These are phyloP conservation scores for Cryomyces antarcticus DNA, from an alignment of 495 filamentous ascomycete species.

Conservation along the genomic window DNA sequence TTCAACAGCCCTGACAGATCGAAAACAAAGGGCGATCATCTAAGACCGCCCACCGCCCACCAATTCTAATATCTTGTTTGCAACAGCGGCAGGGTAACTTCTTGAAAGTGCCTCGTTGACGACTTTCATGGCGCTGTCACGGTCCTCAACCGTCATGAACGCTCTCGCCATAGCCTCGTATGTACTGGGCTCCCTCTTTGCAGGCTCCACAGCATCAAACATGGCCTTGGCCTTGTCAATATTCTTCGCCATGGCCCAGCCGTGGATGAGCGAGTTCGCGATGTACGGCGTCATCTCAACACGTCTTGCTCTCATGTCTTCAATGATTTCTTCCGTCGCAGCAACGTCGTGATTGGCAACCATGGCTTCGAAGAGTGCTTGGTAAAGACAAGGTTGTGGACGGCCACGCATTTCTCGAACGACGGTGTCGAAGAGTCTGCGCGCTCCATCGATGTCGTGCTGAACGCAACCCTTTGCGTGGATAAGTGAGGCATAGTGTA, in stretches of 20 bases:
- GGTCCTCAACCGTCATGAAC: constrained; percentile 65
- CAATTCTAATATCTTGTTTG: constrained; percentile 76
- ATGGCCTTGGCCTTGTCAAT: constrained; percentile 59
- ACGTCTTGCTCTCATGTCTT: constrained; percentile 45
- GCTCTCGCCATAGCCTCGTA: constrained; percentile 98
- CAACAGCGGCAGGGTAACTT: constrained; percentile 80
- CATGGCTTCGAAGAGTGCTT: constrained; percentile 88
- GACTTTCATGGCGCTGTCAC: constrained; percentile 46
- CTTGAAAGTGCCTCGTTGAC: constrained; percentile 80
- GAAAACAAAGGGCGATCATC: too few species aligned
- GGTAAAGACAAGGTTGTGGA: constrained; percentile 72
- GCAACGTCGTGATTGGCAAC: constrained; percentile 78
- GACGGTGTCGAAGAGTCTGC: constrained; percentile 60
- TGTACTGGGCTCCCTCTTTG: constrained; percentile 86
- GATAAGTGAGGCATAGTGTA: constrained; percentile 87
- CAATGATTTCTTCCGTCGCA: constrained; percentile 49
- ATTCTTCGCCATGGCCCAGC: constrained; percentile 74
- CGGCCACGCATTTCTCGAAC: constrained; percentile 41
- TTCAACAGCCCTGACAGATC: too few species aligned
- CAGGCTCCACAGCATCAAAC: constrained; percentile 50
- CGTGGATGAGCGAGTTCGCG: constrained; percentile 96
- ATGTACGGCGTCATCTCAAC: constrained; percentile 93
- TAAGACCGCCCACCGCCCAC: constrained; percentile 37
- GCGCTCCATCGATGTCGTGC: constrained; percentile 73
- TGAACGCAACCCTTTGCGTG: constrained; percentile 90